Evolutionary conservation across 1,284 basidiomycete species (phyloP), one percentile per base, ranked within the genome.

Genomic region (Moesziomyces sp.): DNA sequence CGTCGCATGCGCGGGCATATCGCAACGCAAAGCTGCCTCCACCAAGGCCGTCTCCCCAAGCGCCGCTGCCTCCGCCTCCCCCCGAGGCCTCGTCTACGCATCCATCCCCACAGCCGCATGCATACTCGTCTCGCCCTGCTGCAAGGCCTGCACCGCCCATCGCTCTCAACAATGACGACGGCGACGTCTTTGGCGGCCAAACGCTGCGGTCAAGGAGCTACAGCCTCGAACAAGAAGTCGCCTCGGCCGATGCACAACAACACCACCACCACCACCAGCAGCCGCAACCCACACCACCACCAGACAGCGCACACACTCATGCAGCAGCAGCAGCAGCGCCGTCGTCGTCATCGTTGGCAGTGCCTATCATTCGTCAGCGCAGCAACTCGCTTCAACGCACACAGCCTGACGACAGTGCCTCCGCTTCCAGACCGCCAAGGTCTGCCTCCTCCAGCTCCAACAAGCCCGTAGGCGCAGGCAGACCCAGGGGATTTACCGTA

Each of bases 401-500:
- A 16, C 48, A 62, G 46, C 47, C 48, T 13, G 44, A 68, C 11
- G 40, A 43, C 19, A 21, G 46, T 1, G 65, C 58, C 16, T 21
- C 52, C 8, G 38, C 59, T 13, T 23, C 48, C 1, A 55, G 47
- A 46, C 28, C 55, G 3, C n/a, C 59, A 2, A 55, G 24, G 14
- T 18, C 48, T 46, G 8, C 19, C 46, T 14, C 35, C 57, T 52
- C 65, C 45, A 48, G 8, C 38, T 51, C 52, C 14, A 52, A 30
- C 47, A 60, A 40, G 23, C 7, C 34, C 10, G n/a, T 58, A 10
- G 14, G 35, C n/a, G 21, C 49, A 30, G 78, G 78, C 19, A 58
- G 78, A 28, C 76, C 78, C 4, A 40, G 78, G 60, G 78, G 78
- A 13, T 72, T 74, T 28, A 79, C 78, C 9, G 71, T 79, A n/a